These are phyloP conservation scores for Chrysoporthe cubensis DNA, from an alignment of 2,329 filamentous ascomycete species.

Conservation along the genomic window DNA sequence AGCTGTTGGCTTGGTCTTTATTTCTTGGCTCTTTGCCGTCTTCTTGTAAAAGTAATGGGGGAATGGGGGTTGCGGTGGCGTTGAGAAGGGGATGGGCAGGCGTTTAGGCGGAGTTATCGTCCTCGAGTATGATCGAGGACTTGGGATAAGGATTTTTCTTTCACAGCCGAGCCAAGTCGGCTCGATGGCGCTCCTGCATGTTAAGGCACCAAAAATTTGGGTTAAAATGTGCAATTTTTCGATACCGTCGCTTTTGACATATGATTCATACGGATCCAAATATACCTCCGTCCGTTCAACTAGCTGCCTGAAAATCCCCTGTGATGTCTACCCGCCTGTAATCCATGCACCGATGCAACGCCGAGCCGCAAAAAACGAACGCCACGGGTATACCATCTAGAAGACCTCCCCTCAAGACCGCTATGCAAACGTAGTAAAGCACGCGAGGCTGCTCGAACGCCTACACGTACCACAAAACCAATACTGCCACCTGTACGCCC, in stretches of 20 bases:
- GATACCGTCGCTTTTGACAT: background rate
- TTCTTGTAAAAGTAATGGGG: slow-evolving; percentile 2
- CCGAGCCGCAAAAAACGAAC: slow-evolving; percentile 16
- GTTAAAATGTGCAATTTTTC: slow-evolving; percentile 1
- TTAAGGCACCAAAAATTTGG: background rate
- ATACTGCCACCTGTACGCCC: slow-evolving; percentile 4
- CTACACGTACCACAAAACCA: background rate
- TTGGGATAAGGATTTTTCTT: background rate
- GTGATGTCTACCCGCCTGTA: background rate
- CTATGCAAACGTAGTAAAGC: slow-evolving; percentile 20
- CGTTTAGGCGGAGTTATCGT: background rate
- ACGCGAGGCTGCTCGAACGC: background rate
- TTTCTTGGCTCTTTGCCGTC: slow-evolving; percentile 13
- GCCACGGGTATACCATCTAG: slow-evolving; percentile 24
- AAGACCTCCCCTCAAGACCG: background rate
- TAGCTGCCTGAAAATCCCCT: background rate
- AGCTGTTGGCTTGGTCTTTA: slow-evolving; percentile 7
- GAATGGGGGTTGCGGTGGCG: background rate
- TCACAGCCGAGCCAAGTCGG: background rate
- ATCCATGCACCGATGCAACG: slow-evolving; percentile 18
- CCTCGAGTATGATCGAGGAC: background rate
- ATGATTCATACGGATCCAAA: background rate
- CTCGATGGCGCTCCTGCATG: background rate
- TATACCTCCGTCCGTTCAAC: background rate
- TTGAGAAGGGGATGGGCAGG: background rate